phyloP scores from a whole-genome alignment of 371 early-diverging fungal genomes.

The Circinella minor region DNA sequence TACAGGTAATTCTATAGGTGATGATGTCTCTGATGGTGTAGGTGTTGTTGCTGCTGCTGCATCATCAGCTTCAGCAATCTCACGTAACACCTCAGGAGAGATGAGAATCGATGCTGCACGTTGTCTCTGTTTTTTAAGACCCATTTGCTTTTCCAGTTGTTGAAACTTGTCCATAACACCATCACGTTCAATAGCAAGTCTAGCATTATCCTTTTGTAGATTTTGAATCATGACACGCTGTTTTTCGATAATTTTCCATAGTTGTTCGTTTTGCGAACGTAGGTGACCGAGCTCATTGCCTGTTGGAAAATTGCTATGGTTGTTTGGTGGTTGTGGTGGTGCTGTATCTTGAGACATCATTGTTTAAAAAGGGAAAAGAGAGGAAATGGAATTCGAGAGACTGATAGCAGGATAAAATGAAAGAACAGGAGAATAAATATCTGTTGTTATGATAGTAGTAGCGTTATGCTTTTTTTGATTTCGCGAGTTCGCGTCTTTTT shows the following conservation, averaged over 20 bases:
- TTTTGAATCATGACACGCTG: conserved; percentile 85
- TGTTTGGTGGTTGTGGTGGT: neutral
- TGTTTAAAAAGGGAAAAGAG: neutral
- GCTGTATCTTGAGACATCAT: neutral
- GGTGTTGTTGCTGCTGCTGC: conserved; percentile 17
- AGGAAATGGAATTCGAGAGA: too few relatives aligned
- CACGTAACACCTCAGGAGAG: conserved; percentile 25
- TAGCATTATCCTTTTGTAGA: conserved; percentile 61
- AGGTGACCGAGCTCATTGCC: conserved; percentile 19
- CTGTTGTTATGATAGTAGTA: too few relatives aligned
- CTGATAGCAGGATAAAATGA: too few relatives aligned
- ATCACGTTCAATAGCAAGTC: conserved; percentile 60
- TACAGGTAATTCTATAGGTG: neutral
- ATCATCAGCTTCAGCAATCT: conserved; percentile 27
- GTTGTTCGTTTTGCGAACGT: conserved; percentile 77
- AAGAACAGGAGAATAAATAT: too few relatives aligned
- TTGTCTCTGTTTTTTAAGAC: conserved; percentile 16
- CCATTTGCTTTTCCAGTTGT: conserved; percentile 33
- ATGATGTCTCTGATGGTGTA: conserved; percentile 3
- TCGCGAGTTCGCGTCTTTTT: neutral
- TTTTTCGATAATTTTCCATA: conserved; percentile 91
- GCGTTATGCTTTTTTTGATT: too few relatives aligned
- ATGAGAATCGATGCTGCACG: conserved; percentile 25
- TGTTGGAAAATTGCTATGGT: neutral
- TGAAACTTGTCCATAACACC: conserved; percentile 47